Percentiles rank a stretch among this genome's conserved stretches.
phyloP scores from a whole-genome alignment of 2,329 filamentous ascomycete genomes.

The Verticillium klebahnii region DNA sequence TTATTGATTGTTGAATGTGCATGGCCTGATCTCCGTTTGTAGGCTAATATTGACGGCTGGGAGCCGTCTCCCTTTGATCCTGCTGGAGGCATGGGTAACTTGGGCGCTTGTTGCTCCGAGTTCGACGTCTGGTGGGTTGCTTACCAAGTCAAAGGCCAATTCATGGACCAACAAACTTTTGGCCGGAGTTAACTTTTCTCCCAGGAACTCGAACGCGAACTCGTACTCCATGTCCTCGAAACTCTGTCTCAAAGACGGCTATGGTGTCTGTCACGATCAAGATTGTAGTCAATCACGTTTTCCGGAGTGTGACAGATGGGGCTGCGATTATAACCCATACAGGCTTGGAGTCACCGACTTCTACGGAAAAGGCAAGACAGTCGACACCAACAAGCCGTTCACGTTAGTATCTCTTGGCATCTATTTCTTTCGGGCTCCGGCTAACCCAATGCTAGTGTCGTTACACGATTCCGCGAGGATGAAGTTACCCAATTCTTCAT shows the following conservation, averaged over 20 bases:
- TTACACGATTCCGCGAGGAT: slow-evolving; percentile 50
- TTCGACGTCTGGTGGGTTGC: slow-evolving; percentile 52
- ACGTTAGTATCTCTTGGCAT: slow-evolving; percentile 22
- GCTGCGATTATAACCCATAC: slow-evolving; percentile 63
- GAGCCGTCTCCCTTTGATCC: slow-evolving; percentile 41
- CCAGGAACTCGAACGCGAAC: slow-evolving; percentile 45
- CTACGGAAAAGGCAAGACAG: slow-evolving; percentile 51
- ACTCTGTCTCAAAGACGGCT: neutral
- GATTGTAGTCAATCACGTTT: slow-evolving; percentile 21
- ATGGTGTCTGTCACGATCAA: slow-evolving; percentile 4
- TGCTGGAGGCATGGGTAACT: slow-evolving; percentile 40
- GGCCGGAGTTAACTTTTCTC: neutral
- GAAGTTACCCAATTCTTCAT: slow-evolving; percentile 58
- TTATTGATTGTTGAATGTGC: too few species aligned
- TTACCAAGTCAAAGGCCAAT: neutral
- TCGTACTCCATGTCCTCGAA: slow-evolving; percentile 27
- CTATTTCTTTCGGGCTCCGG: neutral
- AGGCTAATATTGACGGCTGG: slow-evolving; percentile 38
- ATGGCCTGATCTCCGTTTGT: neutral
- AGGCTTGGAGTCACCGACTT: slow-evolving; percentile 55
- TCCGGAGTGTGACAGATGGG: slow-evolving; percentile 58
- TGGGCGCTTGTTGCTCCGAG: slow-evolving; percentile 52
- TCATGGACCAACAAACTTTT: neutral
- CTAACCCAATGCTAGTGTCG: slow-evolving; percentile 34
- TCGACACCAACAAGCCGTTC: slow-evolving; percentile 52